phyloP scores from a whole-genome alignment of 2,329 filamentous ascomycete species.

The Penicillium brasilianum region DNA sequence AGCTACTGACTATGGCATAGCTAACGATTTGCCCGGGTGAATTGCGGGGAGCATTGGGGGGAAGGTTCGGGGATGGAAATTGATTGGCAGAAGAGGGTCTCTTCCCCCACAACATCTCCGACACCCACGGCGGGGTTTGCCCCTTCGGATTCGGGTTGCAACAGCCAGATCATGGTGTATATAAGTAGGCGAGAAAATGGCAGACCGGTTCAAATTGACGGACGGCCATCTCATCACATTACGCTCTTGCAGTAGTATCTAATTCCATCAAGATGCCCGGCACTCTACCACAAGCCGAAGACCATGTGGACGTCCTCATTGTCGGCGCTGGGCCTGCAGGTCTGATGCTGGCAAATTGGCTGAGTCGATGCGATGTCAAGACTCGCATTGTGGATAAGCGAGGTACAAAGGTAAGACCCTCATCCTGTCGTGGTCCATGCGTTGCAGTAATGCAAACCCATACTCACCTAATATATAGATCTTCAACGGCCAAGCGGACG shows the following conservation, averaged over 20 bases:
- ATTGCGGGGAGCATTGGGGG: neutral
- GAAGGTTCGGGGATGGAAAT: neutral
- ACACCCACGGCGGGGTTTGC: neutral
- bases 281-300: neutral
- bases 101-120: conserved; percentile 11
- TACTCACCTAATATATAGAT: conserved; percentile 5
- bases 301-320: conserved; percentile 37
- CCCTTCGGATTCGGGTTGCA: conserved; percentile 2
- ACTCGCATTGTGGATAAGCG: conserved; percentile 56
- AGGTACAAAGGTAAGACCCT: conserved; percentile 39
- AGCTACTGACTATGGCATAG: neutral
- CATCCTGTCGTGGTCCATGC: neutral
- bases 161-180: neutral
- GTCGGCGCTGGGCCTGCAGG: conserved; percentile 58
- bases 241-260: neutral
- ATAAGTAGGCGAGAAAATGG: neutral
- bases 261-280: conserved; percentile 1
- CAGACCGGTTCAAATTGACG: too few species aligned
- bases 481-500: conserved; percentile 55
- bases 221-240: neutral
- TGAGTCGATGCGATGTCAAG: conserved; percentile 54
- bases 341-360: conserved; percentile 56
- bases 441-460: neutral
- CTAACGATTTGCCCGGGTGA: neutral
- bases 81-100: conserved; percentile 4